A percentile compares a stretch with the other conserved stretches of the same genome.
Evolutionary conservation across 2,329 filamentous ascomycete species (phyloP).

Genomic region (Cyanodermella asteris): DNA sequence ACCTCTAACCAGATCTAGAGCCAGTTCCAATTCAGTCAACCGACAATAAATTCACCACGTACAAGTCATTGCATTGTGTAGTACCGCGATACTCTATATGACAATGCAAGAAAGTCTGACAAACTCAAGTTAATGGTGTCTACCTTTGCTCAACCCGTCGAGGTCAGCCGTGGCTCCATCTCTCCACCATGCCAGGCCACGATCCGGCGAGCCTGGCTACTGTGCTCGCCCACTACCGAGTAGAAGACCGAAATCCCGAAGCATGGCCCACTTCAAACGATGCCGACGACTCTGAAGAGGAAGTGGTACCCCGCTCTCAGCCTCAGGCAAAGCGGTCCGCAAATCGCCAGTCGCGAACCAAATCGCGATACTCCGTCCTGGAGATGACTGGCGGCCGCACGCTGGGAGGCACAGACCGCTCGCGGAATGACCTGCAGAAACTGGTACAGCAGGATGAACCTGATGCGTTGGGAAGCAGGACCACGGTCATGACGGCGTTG

Average conservation of each 20-base stretch:
- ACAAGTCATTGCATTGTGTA: too few relatives aligned
- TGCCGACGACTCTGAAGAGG: slow-evolving; percentile 42
- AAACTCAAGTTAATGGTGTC: too few relatives aligned
- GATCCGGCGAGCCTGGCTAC: too few relatives aligned
- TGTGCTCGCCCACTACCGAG: slow-evolving; percentile 75
- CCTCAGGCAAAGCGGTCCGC: slow-evolving; percentile 7
- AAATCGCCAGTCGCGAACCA: slow-evolving; percentile 29
- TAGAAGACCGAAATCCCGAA: slow-evolving; percentile 53
- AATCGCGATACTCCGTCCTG: slow-evolving; percentile 67
- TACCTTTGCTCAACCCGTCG: too few relatives aligned
- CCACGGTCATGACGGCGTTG: slow-evolving; percentile 67
- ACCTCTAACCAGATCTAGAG: too few relatives aligned
- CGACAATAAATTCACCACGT: too few relatives aligned
- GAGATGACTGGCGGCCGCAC: slow-evolving; percentile 52
- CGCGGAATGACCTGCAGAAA: slow-evolving; percentile 47
- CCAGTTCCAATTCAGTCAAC: too few relatives aligned
- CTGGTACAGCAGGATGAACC: slow-evolving; percentile 78
- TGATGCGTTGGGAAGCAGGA: slow-evolving; percentile 70
- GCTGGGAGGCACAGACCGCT: slow-evolving; percentile 44
- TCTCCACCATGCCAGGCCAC: too few relatives aligned
- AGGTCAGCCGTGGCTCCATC: too few relatives aligned
- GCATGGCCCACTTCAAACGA: slow-evolving; percentile 77
- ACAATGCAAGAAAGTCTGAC: too few relatives aligned
- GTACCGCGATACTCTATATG: too few relatives aligned
- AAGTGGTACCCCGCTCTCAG: slow-evolving; percentile 13